Evolutionary conservation across 2,329 filamentous ascomycete species (phyloP), one percentile per base, ranked within the genome.

Genomic region (Xylaria sp.): DNA sequence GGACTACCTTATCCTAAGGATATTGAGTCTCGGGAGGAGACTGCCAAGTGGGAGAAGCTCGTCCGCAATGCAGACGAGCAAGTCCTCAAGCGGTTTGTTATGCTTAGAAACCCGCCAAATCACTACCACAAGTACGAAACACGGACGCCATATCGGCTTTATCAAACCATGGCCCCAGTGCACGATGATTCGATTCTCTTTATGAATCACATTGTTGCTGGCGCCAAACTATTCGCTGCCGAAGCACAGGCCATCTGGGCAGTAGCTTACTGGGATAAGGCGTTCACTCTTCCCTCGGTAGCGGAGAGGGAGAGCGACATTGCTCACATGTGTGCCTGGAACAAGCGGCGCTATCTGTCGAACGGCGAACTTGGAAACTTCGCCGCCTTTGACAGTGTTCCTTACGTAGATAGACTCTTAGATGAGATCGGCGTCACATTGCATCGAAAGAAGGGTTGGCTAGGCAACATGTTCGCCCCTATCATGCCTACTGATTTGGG

Each of bases 181-280:
- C 57, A 71, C 47, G 74, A 76, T 39, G 67, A 69, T 24, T 74
- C 74, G 14, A 76, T 77, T 36, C 69, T 75, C 34, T 75, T 76
- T 51, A 67, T 77, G 54, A 73, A 74, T 53, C 69, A 75, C 39
- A 55, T 75, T 39, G 67, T 70, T 8, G 72, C 72, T 1, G 69
- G 72, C 2, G 73, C 73, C 19, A 73, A 75, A 55, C 61, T 77
- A 27, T 72, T 72, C 39, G 60, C 64, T n/a, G 74, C 72, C 11
- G 75, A 77, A 64, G 68, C 69, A 19, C 74, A 77, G 61, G 69
- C 75, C 9, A 74, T 76, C 47, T 76, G 75, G 71, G 73, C 73
- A 27, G 71, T 72, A 51, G 74, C 72, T 27, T 76, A 73, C 60
- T 70, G 73, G 61, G 73, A 75, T 51, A 71, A 72, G 45, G 71